Base-by-base conservation (phyloP, 495 filamentous ascomycete genomes). In the Diplogelasinospora grovesii region DNA sequence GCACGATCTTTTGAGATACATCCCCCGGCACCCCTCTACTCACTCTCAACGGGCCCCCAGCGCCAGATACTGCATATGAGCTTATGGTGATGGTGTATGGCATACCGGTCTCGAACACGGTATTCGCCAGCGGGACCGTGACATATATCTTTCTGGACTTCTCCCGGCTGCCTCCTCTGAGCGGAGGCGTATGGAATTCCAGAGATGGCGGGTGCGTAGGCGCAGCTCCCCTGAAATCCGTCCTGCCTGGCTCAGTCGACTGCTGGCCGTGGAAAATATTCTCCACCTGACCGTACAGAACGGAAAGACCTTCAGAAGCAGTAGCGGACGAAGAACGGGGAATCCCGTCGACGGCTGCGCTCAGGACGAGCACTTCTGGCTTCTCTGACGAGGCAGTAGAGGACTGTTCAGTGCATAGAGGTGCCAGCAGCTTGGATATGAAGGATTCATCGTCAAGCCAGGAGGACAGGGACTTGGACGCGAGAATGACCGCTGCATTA, bases 41-140 rank as follows among this genome's bases (percentile, higher is more conserved):
- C n/a, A n/a, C n/a, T n/a, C n/a, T n/a, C n/a, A n/a, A n/a, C n/a
- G n/a, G n/a, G n/a, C n/a, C n/a, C n/a, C n/a, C n/a, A n/a, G n/a
- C n/a, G n/a, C n/a, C n/a, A n/a, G n/a, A n/a, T n/a, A n/a, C n/a
- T n/a, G n/a, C n/a, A n/a, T n/a, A n/a, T n/a, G n/a, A n/a, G 45
- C 73, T 76, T 9, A 67, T 67, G 18, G 73, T 59, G 9, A 89
- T 63, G 3, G 81, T 84, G 13, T 77, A 74, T 22, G 71, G 66
- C 27, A 63, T 75, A 20, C 83, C 85, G 48, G 78, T 90, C 31
- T 74, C 61, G 51, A 90, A 92, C 9, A 89, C 51, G 0, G 86
- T 92, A 49, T 87, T 86, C 41, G 86, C 82, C 19, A 89, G 68
- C 6, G 83, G 85, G 14, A 86, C 29, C 2, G 66, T 70, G 25